Percentiles rank a stretch among this genome's conserved stretches.
phyloP scores from a whole-genome alignment of 139 green algal species.

The Pseudopediastrum boryanum region DNA sequence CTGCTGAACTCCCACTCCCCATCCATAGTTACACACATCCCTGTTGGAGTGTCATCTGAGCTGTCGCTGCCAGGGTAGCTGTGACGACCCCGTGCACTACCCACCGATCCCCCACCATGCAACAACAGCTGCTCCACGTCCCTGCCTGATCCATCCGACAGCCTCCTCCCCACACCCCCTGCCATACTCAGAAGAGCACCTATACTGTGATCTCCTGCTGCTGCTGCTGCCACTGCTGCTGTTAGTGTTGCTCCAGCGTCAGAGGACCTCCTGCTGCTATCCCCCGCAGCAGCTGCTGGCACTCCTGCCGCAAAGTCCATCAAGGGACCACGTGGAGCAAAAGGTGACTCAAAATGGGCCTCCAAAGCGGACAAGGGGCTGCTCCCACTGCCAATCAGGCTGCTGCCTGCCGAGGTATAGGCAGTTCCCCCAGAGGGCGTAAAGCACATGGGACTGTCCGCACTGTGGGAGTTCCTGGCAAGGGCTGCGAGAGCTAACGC shows the following conservation, averaged over 20 bases:
- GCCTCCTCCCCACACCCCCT: no score
- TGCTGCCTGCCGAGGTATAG: no score
- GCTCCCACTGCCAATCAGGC: no score
- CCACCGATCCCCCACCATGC: no score
- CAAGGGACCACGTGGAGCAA: not conserved
- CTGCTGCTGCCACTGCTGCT: not conserved
- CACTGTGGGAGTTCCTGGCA: not conserved
- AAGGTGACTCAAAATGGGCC: not conserved
- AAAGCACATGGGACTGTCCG: not conserved
- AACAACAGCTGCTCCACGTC: not conserved
- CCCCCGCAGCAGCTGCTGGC: not conserved
- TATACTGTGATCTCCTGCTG: not conserved
- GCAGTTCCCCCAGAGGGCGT: no score
- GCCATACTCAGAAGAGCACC: not conserved
- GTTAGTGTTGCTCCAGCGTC: not conserved
- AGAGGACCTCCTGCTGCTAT: not conserved
- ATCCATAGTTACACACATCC: no score
- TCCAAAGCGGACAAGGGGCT: not conserved
- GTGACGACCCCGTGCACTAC: no score
- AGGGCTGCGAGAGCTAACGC: no score
- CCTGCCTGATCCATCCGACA: slow-evolving; percentile 1
- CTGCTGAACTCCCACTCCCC: no score
- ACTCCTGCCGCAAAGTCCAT: not conserved
- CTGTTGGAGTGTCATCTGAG: not conserved
- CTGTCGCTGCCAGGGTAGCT: not conserved